Evolutionary conservation across 257 asterid species (phyloP).

Genomic region (Penstemon newberryi): DNA sequence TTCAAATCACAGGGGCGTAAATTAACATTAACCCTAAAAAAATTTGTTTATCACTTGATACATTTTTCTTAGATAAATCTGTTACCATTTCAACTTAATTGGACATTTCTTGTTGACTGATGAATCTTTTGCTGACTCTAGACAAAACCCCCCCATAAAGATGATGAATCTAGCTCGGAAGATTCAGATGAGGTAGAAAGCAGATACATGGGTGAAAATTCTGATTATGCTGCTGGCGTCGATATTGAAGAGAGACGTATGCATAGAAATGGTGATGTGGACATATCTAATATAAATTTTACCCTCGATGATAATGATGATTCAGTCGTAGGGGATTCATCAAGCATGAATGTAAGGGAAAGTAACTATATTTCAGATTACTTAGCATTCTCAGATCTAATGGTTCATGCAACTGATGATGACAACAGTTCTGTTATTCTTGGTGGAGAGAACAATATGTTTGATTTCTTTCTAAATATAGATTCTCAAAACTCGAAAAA

Average conservation of each 20-base stretch:
- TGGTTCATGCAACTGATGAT: conserved; percentile 61
- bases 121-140: conserved; percentile 27
- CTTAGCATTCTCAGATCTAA: conserved; percentile 81
- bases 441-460: conserved; percentile 64
- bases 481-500: conserved; percentile 43
- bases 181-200: conserved; percentile 91
- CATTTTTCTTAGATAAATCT: background rate
- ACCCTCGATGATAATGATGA: conserved; percentile 36
- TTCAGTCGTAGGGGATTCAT: conserved; percentile 48
- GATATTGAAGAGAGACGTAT: no score
- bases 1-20: no score
- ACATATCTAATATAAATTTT: conserved; percentile 27
- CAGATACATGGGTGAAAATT: conserved; percentile 60
- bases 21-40: no score
- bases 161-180: conserved; percentile 60
- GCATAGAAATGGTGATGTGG: background rate
- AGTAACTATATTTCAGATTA: conserved; percentile 62
- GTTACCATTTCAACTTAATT: background rate
- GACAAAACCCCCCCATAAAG: conserved; percentile 42
- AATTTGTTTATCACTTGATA: background rate
- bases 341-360: conserved; percentile 41
- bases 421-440: conserved; percentile 35
- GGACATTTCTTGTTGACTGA: conserved; percentile 16
- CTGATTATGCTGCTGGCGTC: conserved; percentile 37
- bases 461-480: conserved; percentile 65